phyloP scores from a whole-genome alignment of 495 filamentous ascomycete genomes.

The Trichoderma gamsii region DNA sequence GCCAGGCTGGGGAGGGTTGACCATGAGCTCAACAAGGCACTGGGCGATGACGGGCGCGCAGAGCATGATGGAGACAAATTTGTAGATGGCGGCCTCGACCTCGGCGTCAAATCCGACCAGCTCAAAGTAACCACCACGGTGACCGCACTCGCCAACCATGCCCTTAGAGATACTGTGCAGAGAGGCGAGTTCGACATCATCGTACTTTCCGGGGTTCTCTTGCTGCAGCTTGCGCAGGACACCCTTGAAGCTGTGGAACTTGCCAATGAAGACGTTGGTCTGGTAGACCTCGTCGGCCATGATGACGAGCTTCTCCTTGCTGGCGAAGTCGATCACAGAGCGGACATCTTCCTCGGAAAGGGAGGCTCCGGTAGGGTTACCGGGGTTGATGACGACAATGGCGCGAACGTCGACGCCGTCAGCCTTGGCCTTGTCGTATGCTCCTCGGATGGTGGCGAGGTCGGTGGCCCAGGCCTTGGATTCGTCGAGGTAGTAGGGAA shows the following conservation, averaged over 20 bases:
- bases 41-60: slow-evolving; percentile 94
- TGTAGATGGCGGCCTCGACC: slow-evolving; percentile 93
- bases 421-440: slow-evolving; percentile 62
- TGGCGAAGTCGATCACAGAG: slow-evolving; percentile 75
- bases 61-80: slow-evolving; percentile 91
- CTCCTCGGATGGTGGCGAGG: slow-evolving; percentile 61
- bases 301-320: slow-evolving; percentile 77
- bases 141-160: slow-evolving; percentile 97
- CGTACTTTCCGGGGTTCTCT: slow-evolving; percentile 64
- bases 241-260: slow-evolving; percentile 93
- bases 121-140: slow-evolving; percentile 96
- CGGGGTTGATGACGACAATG: slow-evolving; percentile 96
- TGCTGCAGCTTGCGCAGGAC: slow-evolving; percentile 78
- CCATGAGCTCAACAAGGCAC: slow-evolving; percentile 93
- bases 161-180: slow-evolving; percentile 87
- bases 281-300: slow-evolving; percentile 98
- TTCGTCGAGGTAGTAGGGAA: slow-evolving; percentile 92
- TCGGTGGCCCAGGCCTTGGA: slow-evolving; percentile 80
- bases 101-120: slow-evolving; percentile 78
- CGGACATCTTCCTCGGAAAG: slow-evolving; percentile 71
- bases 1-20: slow-evolving; percentile 81
- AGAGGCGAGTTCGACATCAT: slow-evolving; percentile 78
- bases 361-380: slow-evolving; percentile 91
- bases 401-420: slow-evolving; percentile 80
- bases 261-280: slow-evolving; percentile 91